Percentiles rank a stretch among this genome's conserved stretches.
phyloP scores from a whole-genome alignment of 306 rosid genomes.

The Rubus parviflorus region DNA sequence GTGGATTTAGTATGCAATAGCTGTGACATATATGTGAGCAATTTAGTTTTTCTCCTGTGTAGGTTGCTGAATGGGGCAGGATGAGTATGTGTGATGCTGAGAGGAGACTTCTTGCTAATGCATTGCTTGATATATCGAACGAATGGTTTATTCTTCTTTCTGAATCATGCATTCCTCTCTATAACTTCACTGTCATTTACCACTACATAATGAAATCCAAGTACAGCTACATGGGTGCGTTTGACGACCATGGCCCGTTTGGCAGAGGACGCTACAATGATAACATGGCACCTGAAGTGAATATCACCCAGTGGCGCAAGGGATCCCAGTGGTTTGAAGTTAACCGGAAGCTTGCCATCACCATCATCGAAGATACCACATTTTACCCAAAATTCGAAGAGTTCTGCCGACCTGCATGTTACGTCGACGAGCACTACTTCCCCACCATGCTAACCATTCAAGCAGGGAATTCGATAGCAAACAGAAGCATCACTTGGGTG shows the following conservation, averaged over 20 bases:
- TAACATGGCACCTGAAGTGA: constrained; percentile 75
- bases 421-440: constrained; percentile 93
- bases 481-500: constrained; percentile 93
- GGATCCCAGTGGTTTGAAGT: constrained; percentile 97
- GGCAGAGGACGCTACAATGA: constrained; percentile 85
- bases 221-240: constrained; percentile 68
- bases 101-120: constrained; percentile 88
- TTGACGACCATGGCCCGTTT: constrained; percentile 76
- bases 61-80: constrained; percentile 94
- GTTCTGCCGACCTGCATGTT: constrained; percentile 80
- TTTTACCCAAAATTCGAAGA: constrained; percentile 58
- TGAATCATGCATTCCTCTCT: constrained; percentile 91
- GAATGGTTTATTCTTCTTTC: constrained; percentile 86
- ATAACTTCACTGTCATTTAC: constrained; percentile 59
- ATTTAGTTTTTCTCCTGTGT: constrained; percentile 24
- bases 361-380: constrained; percentile 57
- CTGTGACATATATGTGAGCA: neutral
- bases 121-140: constrained; percentile 81
- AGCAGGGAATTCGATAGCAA: constrained; percentile 57
- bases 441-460: constrained; percentile 85
- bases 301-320: constrained; percentile 82
- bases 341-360: constrained; percentile 69
- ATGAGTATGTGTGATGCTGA: constrained; percentile 98
- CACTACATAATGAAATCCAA: constrained; percentile 60
- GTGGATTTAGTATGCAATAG: neutral